Evolutionary conservation across 2,329 filamentous ascomycete species (phyloP), one percentile per base, ranked within the genome.

Genomic region (Hymenoscyphus fructigenus): DNA sequence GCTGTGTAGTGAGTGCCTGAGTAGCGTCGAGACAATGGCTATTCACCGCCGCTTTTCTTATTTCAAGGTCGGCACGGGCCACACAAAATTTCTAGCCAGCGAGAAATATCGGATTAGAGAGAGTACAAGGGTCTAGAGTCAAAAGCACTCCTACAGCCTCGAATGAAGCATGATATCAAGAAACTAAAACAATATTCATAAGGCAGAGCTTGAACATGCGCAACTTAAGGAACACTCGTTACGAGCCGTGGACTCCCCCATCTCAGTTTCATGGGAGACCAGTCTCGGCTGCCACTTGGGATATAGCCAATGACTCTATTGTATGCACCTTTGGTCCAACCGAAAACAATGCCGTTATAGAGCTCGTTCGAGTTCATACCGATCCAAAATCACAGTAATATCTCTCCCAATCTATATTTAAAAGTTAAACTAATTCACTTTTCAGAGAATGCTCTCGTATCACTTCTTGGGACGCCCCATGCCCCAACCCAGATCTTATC

Each of bases 391-490:
- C 75, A 65, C 61, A 66, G 73, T 75, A 60, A 58, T n/a, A 36
- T 53, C 68, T 47, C 62, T 62, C 7, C 15, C 73, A 74, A n/a
- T 75, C 71, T 57, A 65, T 15, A 70, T 63, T 74, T 83, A 74
- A 79, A 80, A 75, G 57, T 65, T 50, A 59, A 57, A 41, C 66
- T 59, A 67, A 64, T 70, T 63, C 10, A 15, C 0, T 29, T 56
- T 69, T 55, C 66, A 81, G 77, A 63, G 72, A 75, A 75, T 78
- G 74, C 73, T 75, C 68, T 64, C 63, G 73, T 44, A 76, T 98
- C 72, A 90, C 93, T 64, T 91, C 90, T 47, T 99, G 95, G 95
- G 91, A 97, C 80, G 91, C 92, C 20, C 90, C 89, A 63, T 92
- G 88, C 74, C 91, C 92, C 61, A 86, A 87, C 66, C 91, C 92